phyloP scores from a whole-genome alignment of 352 stramenopile species.

The Globisporangium yorkense region DNA sequence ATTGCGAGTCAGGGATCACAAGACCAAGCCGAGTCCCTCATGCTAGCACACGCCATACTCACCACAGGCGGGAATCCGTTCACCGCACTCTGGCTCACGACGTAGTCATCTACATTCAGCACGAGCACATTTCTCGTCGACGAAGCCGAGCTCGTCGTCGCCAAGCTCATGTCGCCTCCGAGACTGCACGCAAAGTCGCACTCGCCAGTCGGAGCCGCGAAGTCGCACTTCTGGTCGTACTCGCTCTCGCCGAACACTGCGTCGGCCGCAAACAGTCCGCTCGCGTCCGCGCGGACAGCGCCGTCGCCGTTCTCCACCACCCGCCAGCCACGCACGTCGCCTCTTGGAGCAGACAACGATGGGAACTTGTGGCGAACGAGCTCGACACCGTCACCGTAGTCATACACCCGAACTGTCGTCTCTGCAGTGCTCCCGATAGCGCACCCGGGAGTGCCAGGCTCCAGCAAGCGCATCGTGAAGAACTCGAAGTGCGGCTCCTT shows the following conservation, averaged over 20 bases:
- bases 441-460: conserved; percentile 19
- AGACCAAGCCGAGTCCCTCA: neutral
- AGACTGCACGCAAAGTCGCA: conserved; percentile 51
- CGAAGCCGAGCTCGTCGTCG: conserved; percentile 3
- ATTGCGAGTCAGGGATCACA: neutral
- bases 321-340: conserved; percentile 34
- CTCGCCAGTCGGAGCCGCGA: conserved; percentile 40
- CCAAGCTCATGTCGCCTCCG: conserved; percentile 24
- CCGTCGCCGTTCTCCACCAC: conserved; percentile 44
- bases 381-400: conserved; percentile 35
- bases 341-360: neutral
- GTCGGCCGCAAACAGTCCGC: conserved; percentile 53
- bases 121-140: conserved; percentile 27
- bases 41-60: neutral
- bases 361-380: conserved; percentile 30
- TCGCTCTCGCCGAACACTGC: conserved; percentile 48
- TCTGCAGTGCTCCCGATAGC: conserved; percentile 25
- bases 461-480: conserved; percentile 31
- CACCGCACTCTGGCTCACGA: conserved; percentile 27
- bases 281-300: conserved; percentile 38
- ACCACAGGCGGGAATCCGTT: conserved; percentile 37
- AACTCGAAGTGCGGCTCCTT: conserved; percentile 50
- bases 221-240: conserved; percentile 63
- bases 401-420: conserved; percentile 49
- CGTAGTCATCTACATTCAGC: conserved; percentile 33